phyloP scores from a whole-genome alignment of 352 stramenopile species.

The Phytopythium ostracodes region DNA sequence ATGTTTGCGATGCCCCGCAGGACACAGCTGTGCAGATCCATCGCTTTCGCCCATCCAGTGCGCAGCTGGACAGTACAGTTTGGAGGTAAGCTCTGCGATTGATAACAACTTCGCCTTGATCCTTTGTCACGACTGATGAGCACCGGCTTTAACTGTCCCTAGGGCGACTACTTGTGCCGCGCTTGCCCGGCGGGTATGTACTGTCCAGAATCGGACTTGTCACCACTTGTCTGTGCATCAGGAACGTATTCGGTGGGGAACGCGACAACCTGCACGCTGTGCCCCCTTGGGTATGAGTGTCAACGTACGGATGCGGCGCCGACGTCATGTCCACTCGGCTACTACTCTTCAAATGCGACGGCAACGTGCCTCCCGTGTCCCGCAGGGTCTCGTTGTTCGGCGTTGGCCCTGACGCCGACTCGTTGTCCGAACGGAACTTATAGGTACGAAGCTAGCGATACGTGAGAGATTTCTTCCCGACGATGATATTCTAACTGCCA shows the following conservation, averaged over 20 bases:
- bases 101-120: background rate
- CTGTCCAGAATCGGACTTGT: conserved; percentile 36
- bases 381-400: conserved; percentile 29
- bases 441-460: background rate
- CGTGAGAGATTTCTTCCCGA: no score
- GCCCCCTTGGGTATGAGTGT: conserved; percentile 71
- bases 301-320: conserved; percentile 12
- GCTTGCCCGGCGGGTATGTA: conserved; percentile 72
- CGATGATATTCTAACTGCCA: background rate
- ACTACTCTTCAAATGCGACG: conserved; percentile 12
- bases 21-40: background rate
- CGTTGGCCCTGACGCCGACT: conserved; percentile 14
- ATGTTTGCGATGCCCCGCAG: background rate
- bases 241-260: conserved; percentile 65
- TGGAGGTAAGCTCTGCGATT: background rate
- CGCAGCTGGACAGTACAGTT: background rate
- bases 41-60: background rate
- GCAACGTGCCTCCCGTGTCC: conserved; percentile 17
- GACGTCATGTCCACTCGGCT: conserved; percentile 34
- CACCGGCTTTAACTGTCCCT: no score
- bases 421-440: conserved; percentile 12
- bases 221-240: conserved; percentile 31
- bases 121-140: no score
- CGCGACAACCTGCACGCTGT: conserved; percentile 52
- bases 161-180: background rate